These are phyloP conservation scores for Aspergillus kassunensis DNA, from an alignment of 495 filamentous ascomycete species.

Conservation along the genomic window DNA sequence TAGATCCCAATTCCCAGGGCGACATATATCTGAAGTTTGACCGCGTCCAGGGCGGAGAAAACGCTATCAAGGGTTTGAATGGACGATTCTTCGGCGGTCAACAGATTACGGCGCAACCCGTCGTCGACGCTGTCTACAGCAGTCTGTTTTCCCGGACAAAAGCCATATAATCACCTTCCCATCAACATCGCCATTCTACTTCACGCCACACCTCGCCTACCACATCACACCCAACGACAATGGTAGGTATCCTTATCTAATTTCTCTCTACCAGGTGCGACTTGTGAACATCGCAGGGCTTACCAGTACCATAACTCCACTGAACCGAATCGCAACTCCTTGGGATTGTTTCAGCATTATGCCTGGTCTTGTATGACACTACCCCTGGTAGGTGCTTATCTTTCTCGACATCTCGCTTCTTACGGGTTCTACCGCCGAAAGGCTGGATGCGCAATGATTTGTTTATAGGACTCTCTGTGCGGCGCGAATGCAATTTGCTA, in stretches of 20 bases:
- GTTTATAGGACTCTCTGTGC: conserved; percentile 28
- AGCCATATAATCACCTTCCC: conserved; percentile 44
- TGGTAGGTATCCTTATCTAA: conserved; percentile 31
- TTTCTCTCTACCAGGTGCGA: conserved; percentile 23
- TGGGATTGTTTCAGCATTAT: conserved; percentile 12
- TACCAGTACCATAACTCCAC: conserved; percentile 11
- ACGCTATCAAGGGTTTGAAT: conserved; percentile 95
- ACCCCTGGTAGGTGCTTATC: conserved; percentile 43
- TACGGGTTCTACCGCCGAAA: conserved; percentile 21
- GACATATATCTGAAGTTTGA: conserved; percentile 99
- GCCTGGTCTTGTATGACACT: conserved; percentile 33
- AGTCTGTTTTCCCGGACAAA: conserved; percentile 89
- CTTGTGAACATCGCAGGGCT: conserved; percentile 20
- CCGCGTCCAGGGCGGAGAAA: conserved; percentile 88
- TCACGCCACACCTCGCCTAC: background rate
- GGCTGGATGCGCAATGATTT: conserved; percentile 26
- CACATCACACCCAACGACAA: background rate
- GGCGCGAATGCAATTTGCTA: conserved; percentile 14
- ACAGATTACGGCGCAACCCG: conserved; percentile 87
- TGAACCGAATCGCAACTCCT: conserved; percentile 1
- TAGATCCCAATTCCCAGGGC: conserved; percentile 90
- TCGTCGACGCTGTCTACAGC: conserved; percentile 98
- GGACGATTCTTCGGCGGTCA: conserved; percentile 90
- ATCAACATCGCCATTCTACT: conserved; percentile 13
- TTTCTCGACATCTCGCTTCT: conserved; percentile 21